Base-by-base conservation (phyloP, 306 rosid genomes). In the Fagus sylvatica region DNA sequence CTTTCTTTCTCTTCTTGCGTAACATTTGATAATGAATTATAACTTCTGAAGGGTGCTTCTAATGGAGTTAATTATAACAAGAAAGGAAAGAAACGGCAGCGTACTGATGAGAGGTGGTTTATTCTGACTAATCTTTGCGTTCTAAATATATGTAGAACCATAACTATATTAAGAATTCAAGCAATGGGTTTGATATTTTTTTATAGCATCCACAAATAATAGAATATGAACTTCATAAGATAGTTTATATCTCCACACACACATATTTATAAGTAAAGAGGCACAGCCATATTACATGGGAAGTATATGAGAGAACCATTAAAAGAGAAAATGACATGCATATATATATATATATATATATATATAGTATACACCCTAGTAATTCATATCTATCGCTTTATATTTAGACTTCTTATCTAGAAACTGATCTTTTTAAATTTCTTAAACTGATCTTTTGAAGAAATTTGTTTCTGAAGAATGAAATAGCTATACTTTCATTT, bases 31-130 rank as follows among this genome's bases (percentile, higher is more conserved):
- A 53, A 72, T 65, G 64, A 59, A 28, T 76, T 75, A 39, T 57
- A 37, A 67, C 39, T 48, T 74, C 37, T 81, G 74, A 76, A 91
- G 91, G 93, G 76, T 84, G 79, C 83, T 60, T 81, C 85, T 48
- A 85, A 85, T 80, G 91, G 91, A 82, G 89, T 69, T 53, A 43
- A 70, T 79, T 80, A 80, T 3, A 87, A 82, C 88, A 82, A 85
- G 48, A 87, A 89, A 71, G 93, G 93, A 74, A 87, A 81, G 76
- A 91, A 89, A 62, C 85, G 90, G 8, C 77, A 85, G 1, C 69
- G 68, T 74, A 68, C 74, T 28, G 86, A 86, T 11, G 87, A 81
- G 75, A 91, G 96, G 96, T 90, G 73, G 39, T 46, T 72, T 68
- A 42, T 66, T 22, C 68, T 71, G 62, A 60, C 10, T 49, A 19